Percentiles rank a stretch among this genome's conserved stretches.
phyloP scores from a whole-genome alignment of 768 basidiomycete species.

The Pleurotus tuoliensis region DNA sequence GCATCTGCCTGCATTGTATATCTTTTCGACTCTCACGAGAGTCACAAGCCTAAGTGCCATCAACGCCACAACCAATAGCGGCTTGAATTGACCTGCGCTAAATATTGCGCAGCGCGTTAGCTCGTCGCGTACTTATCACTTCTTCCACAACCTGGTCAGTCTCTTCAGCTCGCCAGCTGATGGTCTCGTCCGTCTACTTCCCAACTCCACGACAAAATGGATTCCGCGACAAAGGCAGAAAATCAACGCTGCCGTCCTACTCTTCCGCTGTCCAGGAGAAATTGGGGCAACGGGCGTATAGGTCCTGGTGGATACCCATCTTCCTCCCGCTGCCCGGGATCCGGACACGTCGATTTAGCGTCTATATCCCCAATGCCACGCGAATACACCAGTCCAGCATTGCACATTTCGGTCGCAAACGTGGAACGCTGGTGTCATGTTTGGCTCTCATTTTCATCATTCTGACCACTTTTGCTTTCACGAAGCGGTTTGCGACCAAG shows the following conservation, averaged over 20 bases:
- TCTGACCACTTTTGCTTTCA: conserved; percentile 58
- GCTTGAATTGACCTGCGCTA: background rate
- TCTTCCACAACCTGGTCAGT: background rate
- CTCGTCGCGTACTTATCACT: background rate
- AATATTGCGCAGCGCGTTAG: background rate
- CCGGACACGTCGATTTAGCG: conserved; percentile 48
- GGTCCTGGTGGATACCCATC: conserved; percentile 57
- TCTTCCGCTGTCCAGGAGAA: conserved; percentile 68
- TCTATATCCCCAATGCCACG: conserved; percentile 58
- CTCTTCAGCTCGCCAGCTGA: conserved; percentile 11
- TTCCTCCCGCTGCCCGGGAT: conserved; percentile 60
- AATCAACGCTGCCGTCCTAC: conserved; percentile 27
- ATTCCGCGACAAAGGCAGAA: conserved; percentile 31
- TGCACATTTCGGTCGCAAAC: conserved; percentile 53
- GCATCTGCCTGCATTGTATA: too few relatives aligned
- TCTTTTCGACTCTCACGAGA: background rate
- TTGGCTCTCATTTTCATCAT: conserved; percentile 41
- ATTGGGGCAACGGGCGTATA: conserved; percentile 40
- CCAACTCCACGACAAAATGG: conserved; percentile 44
- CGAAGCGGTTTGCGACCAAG: conserved; percentile 56
- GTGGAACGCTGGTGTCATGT: conserved; percentile 51
- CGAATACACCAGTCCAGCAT: conserved; percentile 55
- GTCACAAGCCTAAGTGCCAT: background rate
- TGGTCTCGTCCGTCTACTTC: conserved; percentile 48
- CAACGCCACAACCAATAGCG: background rate